Conservation (phyloP, 176 grass and related monocot genomes). For the Pontederia crassipes region DNA sequence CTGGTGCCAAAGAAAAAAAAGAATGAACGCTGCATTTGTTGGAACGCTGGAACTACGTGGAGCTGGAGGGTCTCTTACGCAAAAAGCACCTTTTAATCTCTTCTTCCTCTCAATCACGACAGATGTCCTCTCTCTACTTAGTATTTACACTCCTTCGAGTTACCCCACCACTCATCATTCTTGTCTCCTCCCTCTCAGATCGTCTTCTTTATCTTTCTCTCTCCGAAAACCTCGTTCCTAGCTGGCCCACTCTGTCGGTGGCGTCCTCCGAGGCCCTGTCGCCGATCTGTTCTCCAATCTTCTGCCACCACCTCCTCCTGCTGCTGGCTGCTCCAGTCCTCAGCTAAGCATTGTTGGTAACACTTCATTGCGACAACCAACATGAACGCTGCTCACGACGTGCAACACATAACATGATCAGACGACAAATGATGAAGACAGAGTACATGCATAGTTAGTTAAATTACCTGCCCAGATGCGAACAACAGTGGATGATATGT, state of each 20-base stretch:
- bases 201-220: constrained; percentile 29
- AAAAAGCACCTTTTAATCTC: too few relatives aligned
- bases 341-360: constrained; percentile 67
- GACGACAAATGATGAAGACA: neutral
- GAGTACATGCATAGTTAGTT: neutral
- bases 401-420: neutral
- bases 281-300: neutral
- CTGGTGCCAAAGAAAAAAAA: too few relatives aligned
- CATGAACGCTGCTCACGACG: constrained; percentile 58
- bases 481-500: constrained; percentile 61
- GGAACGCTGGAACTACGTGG: too few relatives aligned
- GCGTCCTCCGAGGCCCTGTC: neutral
- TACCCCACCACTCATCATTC: too few relatives aligned
- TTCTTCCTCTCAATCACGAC: too few relatives aligned
- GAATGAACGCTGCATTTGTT: too few relatives aligned
- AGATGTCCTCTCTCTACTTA: too few relatives aligned
- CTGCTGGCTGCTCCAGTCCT: constrained; percentile 32
- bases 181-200: neutral
- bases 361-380: constrained; percentile 63
- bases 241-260: constrained; percentile 19
- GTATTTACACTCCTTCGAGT: too few relatives aligned
- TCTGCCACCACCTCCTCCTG: constrained; percentile 12
- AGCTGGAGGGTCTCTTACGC: too few relatives aligned
- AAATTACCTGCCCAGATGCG: constrained; percentile 81
- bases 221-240: constrained; percentile 26